Evolutionary conservation across 768 basidiomycete species (phyloP), one percentile per base, ranked within the genome.

Genomic region (Leccinum variicolor): DNA sequence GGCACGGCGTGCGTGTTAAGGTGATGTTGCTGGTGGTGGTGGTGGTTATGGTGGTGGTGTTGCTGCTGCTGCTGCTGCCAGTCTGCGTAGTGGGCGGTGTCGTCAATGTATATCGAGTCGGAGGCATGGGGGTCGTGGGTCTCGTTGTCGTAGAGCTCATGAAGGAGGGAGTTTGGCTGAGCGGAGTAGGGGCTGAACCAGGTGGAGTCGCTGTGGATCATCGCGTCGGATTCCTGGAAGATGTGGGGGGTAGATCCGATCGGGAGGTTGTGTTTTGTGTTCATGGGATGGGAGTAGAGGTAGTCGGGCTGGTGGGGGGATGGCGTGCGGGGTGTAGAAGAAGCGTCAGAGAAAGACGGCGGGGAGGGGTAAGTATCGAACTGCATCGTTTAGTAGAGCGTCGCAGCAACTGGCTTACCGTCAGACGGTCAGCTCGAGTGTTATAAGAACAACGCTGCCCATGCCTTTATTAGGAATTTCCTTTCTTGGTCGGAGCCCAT

Each of bases 91-190:
- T 71, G 69, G 7, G 70, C 65, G n/a, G 64, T 58, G 54, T 75
- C 66, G 63, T 76, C 72, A 50, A 73, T 68, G 66, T 77, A 75
- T 10, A 72, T 48, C 41, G 41, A 43, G 39, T 74, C 69, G 4
- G 59, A 55, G 41, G 74, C 69, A 53, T 73, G 75, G 48, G 68
- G 66, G 51, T 82, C 77, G 29, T 79, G 67, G 46, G 77, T 62
- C 62, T 86, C 81, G 51, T 76, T 74, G 54, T 89, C 85, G 73
- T 90, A 90, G 54, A 91, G 79, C 71, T 90, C 89, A 56, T 83
- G 80, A 43, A 90, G 81, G 34, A 90, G 79, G 0, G 86, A 85
- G 61, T 76, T 79, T 2, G 77, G 77, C 41, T 66, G 64, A 15
- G 17, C 26, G 54, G 70, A 34, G 63, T 79, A 76, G 41, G 67